Evolutionary conservation across 116 monocot species (phyloP), one percentile per base, ranked within the genome.

Genomic region (Zostera marina): DNA sequence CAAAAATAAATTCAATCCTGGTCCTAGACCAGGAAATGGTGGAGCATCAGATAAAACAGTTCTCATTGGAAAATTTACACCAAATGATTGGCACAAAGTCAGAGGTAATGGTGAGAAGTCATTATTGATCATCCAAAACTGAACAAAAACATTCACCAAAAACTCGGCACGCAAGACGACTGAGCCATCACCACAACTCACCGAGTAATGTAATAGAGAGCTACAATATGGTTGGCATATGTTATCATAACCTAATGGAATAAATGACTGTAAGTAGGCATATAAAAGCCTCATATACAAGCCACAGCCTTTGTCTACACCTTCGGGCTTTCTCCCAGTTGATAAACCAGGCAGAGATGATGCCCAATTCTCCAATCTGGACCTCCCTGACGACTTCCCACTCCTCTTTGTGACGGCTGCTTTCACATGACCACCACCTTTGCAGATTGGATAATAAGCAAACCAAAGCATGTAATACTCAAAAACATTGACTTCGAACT

Each of bases 401-500:
- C 66, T 69, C 4, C 43, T 59, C 12, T 14, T 47, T 25, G 2
- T 32, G 32, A 10, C 41, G 5, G n/a, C 52, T 17, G 67, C 20
- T 42, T 63, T 68, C 16, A 68, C 53, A 41, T 4, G 10, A 19
- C 12, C 17, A 11, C 19, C 17, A 17, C 83, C 83, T 22, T 64
- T 63, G 47, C 76, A 90, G 7, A 98, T 74, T 7, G 90, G 98
- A 32, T 79, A 90, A 61, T 98, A 90, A 0, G 83, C 85, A 53
- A 90, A 98, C 98, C 98, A 98, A 53, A 98, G 81, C 43, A 98
- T 68, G 56, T 77, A 90, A 54, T 98, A 98, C 66, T 98, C 91
- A 52, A 86, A 98, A 3, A 78, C 77, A 41, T 77, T 83, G 13
- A 90, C 74, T 68, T 83, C 82, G 5, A 98, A 22, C 74, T 76